Conservation (phyloP, 495 filamentous ascomycete genomes). For the Echria macrotheca region DNA sequence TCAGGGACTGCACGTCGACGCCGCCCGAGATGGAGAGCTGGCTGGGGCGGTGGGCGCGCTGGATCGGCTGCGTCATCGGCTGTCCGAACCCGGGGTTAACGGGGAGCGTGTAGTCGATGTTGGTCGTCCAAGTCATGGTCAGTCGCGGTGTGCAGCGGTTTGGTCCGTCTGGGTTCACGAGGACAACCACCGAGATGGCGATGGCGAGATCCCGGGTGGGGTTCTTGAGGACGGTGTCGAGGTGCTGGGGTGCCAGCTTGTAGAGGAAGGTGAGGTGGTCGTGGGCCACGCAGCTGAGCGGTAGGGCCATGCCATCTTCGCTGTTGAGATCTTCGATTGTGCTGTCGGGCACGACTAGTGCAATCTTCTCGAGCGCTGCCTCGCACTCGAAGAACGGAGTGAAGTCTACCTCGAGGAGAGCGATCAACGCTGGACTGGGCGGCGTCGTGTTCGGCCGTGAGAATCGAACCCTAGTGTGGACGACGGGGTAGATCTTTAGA, state of each 20-base stretch:
- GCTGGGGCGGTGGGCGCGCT: conserved; percentile 60
- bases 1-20: conserved; percentile 38
- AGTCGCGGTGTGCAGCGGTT: conserved; percentile 66
- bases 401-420: conserved; percentile 82
- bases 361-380: conserved; percentile 60
- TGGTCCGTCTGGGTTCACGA: conserved; percentile 42
- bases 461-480: conserved; percentile 81
- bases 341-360: conserved; percentile 61
- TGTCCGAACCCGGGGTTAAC: conserved; percentile 50
- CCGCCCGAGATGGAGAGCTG: conserved; percentile 49
- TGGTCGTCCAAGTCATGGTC: conserved; percentile 73
- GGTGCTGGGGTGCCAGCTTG: conserved; percentile 62
- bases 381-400: conserved; percentile 74
- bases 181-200: conserved; percentile 58
- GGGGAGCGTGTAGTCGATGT: conserved; percentile 75
- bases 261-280: conserved; percentile 86
- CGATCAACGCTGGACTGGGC: conserved; percentile 63
- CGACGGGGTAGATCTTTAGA: conserved; percentile 69
- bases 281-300: conserved; percentile 66
- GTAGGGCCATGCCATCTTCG: conserved; percentile 52
- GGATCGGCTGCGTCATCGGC: conserved; percentile 50
- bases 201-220: conserved; percentile 49
- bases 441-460: conserved; percentile 62
- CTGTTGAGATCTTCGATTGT: conserved; percentile 60
- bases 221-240: conserved; percentile 50